These are phyloP conservation scores for Xylogone sp. DNA, from an alignment of 2,329 filamentous ascomycete genomes.

Conservation along the genomic window DNA sequence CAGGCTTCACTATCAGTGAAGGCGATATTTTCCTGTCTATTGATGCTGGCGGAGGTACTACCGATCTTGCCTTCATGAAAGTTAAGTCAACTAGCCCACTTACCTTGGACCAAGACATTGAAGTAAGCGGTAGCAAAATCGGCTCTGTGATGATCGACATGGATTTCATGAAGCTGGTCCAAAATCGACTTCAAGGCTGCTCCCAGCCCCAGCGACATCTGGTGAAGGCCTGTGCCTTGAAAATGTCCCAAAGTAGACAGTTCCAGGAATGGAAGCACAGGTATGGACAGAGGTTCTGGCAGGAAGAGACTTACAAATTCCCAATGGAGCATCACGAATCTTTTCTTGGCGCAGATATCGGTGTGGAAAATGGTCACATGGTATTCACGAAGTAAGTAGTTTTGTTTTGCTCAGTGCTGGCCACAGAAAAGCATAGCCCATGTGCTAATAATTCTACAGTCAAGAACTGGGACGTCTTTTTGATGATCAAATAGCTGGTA, in stretches of 20 bases:
- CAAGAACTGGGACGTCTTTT: conserved; percentile 1
- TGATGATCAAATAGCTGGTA: conserved; percentile 3
- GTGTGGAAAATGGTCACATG: conserved; percentile 4
- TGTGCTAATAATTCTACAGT: background rate
- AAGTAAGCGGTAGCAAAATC: conserved; percentile 1
- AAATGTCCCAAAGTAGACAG: too few relatives aligned
- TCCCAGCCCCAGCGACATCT: too few relatives aligned
- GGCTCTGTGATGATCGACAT: conserved; percentile 5
- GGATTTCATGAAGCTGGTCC: conserved; percentile 1
- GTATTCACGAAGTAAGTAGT: conserved; percentile 2
- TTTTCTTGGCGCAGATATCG: background rate
- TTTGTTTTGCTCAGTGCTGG: background rate
- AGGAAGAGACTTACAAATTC: background rate
- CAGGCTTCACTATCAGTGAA: background rate
- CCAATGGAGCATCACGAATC: background rate
- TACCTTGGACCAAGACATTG: background rate
- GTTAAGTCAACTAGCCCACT: background rate
- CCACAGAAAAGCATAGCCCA: too few relatives aligned
- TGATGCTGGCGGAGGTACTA: conserved; percentile 8
- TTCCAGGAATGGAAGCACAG: background rate
- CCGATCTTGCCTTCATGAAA: conserved; percentile 6
- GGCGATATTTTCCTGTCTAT: conserved; percentile 1
- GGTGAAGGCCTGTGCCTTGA: too few relatives aligned
- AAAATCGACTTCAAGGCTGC: background rate
- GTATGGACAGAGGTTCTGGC: conserved; percentile 1